Base-by-base conservation (phyloP, 169 alveolate species). In the Theileria annulata region DNA sequence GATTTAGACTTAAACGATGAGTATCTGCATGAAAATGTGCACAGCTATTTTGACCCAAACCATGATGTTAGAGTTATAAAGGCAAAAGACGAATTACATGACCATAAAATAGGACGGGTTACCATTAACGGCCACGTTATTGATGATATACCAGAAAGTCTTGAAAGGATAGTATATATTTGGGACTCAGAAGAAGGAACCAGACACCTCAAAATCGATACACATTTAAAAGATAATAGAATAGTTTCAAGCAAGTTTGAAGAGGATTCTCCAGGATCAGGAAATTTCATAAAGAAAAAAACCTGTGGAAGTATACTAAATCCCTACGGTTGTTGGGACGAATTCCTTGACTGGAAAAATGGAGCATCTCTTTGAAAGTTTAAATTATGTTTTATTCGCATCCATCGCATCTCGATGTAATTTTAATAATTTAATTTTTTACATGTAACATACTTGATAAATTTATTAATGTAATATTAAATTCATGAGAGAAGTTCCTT, bases 131-230 rank as follows among this genome's bases (percentile, higher is more conserved):
- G 33, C 23, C 78, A 60, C n/a, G 31, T 59, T 3, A 60, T 72
- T 8, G 81, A 71, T 9, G 70, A 64, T 0, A 60, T 60, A 17
- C 33, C 19, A 17, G 54, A 71, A 0, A 70, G 77, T 71, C 42
- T 73, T 17, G 71, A 49, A 5, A 9, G 88, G 71, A 35, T 66
- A 8, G 58, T 80, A 8, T n/a, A 58, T 25, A 27, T 80, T n/a
- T 64, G 67, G 70, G 69, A 51, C 23, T 58, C 78, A 12, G 59
- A 47, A 25, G 88, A 80, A 33, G 88, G 88, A 6, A 69, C 67
- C 56, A 59, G 60, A 17, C 42, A 63, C 17, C 73, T 73, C 23
- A 64, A 80, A 30, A 67, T 64, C 28, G 72, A 17, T 12, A 33
- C 68, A 49, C 71, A n/a, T 17, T n/a, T 17, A 28, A 28, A 68